Evolutionary conservation across 768 basidiomycete species (phyloP).

Genomic region (Calvatia gigantea): DNA sequence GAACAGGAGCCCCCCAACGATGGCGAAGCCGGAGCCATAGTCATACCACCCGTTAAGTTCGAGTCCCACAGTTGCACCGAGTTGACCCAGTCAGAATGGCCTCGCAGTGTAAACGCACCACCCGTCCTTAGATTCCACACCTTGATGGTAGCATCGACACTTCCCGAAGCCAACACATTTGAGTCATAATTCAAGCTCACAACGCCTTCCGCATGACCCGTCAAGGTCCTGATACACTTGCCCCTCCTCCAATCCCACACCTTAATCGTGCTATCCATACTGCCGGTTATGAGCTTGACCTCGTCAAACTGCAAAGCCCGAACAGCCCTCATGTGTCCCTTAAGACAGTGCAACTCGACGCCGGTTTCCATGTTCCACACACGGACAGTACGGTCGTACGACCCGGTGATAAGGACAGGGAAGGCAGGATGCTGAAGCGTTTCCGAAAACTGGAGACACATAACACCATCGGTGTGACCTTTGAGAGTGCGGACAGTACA

Average conservation of each 20-base stretch:
- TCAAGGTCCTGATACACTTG: constrained; percentile 80
- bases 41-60: constrained; percentile 24
- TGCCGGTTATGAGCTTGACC: constrained; percentile 90
- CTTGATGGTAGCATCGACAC: constrained; percentile 92
- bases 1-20: constrained; percentile 33
- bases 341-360: constrained; percentile 73
- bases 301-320: constrained; percentile 94
- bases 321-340: constrained; percentile 90
- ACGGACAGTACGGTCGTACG: constrained; percentile 90
- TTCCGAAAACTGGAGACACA: constrained; percentile 96
- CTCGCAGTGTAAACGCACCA: constrained; percentile 87
- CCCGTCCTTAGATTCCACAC: constrained; percentile 93
- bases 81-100: constrained; percentile 96
- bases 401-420: constrained; percentile 95
- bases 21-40: constrained; percentile 26
- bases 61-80: constrained; percentile 91
- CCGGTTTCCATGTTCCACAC: constrained; percentile 98
- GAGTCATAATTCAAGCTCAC: constrained; percentile 89
- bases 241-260: constrained; percentile 97
- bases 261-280: constrained; percentile 93
- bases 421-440: constrained; percentile 78
- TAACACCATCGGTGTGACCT: constrained; percentile 94
- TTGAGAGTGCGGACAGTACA: constrained; percentile 81
- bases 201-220: constrained; percentile 90
- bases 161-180: constrained; percentile 89